phyloP scores from a whole-genome alignment of 306 rosid genomes.

The Cyamopsis tetragonoloba region DNA sequence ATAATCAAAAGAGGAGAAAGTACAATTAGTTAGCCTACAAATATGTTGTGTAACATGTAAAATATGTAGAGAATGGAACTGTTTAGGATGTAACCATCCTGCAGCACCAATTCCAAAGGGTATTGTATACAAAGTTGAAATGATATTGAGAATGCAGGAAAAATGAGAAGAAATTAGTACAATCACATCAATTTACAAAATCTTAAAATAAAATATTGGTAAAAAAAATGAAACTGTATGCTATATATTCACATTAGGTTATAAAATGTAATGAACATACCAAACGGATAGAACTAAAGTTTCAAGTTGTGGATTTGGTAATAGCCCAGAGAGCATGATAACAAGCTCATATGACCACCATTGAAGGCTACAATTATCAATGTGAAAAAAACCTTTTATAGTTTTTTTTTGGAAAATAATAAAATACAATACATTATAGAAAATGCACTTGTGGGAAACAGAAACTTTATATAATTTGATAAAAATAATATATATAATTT shows the following conservation, averaged over 20 bases:
- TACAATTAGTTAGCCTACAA: not conserved
- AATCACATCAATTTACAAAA: not conserved
- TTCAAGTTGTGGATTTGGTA: slow-evolving; percentile 80
- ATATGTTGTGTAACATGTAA: not conserved
- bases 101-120: slow-evolving; percentile 72
- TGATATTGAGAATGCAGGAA: slow-evolving; percentile 49
- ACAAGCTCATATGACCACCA: slow-evolving; percentile 76
- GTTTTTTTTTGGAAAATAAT: no score
- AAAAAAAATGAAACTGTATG: no score
- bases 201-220: not conserved
- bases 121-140: slow-evolving; percentile 48
- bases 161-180: not conserved
- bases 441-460: not conserved
- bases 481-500: not conserved
- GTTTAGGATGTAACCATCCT: slow-evolving; percentile 36
- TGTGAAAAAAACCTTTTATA: not conserved
- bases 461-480: not conserved
- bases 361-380: slow-evolving; percentile 37
- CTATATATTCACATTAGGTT: no score
- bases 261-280: slow-evolving; percentile 23
- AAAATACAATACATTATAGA: not conserved
- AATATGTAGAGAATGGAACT: not conserved
- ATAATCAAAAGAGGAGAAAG: not conserved
- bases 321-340: slow-evolving; percentile 57
- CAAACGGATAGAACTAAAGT: slow-evolving; percentile 75